phyloP scores from a whole-genome alignment of 108 stramenopile genomes.

The Schizochytrium sp. region DNA sequence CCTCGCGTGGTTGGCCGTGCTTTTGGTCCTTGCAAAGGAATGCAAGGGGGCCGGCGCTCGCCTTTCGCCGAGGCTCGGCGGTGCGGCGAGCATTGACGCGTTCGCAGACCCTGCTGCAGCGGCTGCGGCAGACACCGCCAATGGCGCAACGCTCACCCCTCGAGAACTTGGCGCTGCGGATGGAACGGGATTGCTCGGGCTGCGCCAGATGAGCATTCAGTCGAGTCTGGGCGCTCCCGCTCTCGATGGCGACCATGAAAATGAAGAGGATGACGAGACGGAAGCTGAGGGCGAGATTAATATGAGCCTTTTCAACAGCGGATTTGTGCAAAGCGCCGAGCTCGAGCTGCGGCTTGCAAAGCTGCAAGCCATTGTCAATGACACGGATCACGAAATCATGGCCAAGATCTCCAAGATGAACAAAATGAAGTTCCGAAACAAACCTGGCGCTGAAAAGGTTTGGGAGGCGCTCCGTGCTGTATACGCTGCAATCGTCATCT shows the following conservation, averaged over 20 bases:
- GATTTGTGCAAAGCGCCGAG: not conserved
- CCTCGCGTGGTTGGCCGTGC: not conserved
- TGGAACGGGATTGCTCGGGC: not conserved
- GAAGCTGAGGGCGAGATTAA: not conserved
- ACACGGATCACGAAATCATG: not conserved
- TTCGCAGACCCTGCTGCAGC: not conserved
- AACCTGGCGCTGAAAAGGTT: not conserved
- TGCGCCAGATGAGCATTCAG: not conserved
- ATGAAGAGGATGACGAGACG: not conserved
- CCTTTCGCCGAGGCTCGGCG: not conserved
- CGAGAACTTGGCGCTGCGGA: not conserved
- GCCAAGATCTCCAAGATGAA: constrained; percentile 1
- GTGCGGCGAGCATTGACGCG: too few species aligned
- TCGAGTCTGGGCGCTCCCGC: not conserved
- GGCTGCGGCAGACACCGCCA: not conserved
- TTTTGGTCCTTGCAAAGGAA: not conserved
- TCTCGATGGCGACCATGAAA: not conserved
- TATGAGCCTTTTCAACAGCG: not conserved
- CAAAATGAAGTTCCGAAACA: constrained; percentile 13
- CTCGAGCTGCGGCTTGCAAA: not conserved
- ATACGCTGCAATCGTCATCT: not conserved
- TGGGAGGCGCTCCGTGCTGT: not conserved
- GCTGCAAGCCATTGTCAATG: not conserved
- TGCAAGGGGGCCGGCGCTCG: not conserved
- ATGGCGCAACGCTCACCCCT: not conserved